Evolutionary conservation across 2,329 filamentous ascomycete genomes (phyloP).

Genomic region (Drechslerella coelobrocha): DNA sequence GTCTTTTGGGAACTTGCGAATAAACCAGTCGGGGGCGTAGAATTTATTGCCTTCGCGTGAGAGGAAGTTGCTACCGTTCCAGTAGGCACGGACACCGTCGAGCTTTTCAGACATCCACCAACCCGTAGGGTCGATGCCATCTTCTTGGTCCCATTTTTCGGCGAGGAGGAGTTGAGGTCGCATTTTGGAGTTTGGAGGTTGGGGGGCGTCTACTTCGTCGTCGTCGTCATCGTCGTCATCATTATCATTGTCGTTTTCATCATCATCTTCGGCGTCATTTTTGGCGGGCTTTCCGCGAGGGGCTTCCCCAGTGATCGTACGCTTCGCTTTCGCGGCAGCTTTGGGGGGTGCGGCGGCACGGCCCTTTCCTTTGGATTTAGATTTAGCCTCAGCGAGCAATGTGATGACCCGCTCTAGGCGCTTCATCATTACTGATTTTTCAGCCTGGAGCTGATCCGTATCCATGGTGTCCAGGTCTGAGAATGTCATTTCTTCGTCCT

Average conservation of each 20-base stretch:
- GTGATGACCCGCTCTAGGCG: constrained; percentile 32
- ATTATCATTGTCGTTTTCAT: constrained; percentile 20
- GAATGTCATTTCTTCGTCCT: constrained; percentile 46
- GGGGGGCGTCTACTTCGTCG: constrained; percentile 30
- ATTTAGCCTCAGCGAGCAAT: constrained; percentile 22
- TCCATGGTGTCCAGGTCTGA: constrained; percentile 45
- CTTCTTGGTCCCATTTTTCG: constrained; percentile 55
- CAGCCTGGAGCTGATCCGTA: constrained; percentile 23
- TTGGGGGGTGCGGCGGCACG: not conserved
- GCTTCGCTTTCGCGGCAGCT: constrained; percentile 13
- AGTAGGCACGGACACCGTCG: constrained; percentile 55
- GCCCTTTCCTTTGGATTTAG: constrained; percentile 32
- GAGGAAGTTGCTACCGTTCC: constrained; percentile 53
- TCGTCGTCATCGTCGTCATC: constrained; percentile 21
- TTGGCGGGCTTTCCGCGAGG: constrained; percentile 23
- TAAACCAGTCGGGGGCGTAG: constrained; percentile 55
- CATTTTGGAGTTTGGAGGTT: constrained; percentile 41
- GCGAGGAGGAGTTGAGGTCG: constrained; percentile 54
- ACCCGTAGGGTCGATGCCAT: constrained; percentile 52
- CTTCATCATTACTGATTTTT: constrained; percentile 33
- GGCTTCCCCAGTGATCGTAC: constrained; percentile 38
- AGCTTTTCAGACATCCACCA: constrained; percentile 55
- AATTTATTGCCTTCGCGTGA: constrained; percentile 55
- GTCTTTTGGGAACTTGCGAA: constrained; percentile 53
- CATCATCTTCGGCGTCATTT: constrained; percentile 25